phyloP scores from a whole-genome alignment of 768 basidiomycete genomes.

The Leccinum variicolor region DNA sequence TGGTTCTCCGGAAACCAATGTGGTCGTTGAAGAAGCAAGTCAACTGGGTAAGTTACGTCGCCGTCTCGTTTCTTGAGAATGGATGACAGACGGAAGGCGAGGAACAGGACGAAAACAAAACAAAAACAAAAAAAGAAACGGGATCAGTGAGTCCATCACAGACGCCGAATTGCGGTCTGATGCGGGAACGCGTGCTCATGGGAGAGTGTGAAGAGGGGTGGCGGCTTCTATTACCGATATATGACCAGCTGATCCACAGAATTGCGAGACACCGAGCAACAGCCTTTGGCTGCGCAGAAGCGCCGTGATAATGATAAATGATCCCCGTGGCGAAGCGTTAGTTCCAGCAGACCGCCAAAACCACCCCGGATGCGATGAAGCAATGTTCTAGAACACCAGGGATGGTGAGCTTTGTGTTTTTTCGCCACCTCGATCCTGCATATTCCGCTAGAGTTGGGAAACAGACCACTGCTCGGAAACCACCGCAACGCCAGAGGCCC shows the following conservation, averaged over 20 bases:
- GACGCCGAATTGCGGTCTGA: neutral
- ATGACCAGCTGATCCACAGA: conserved; percentile 8
- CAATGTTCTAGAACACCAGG: conserved; percentile 45
- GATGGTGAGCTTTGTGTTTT: conserved; percentile 25
- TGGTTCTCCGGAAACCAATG: conserved; percentile 8
- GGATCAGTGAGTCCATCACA: neutral
- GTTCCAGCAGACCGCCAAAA: conserved; percentile 33
- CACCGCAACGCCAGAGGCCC: conserved; percentile 32
- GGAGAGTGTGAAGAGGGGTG: conserved; percentile 38
- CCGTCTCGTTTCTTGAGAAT: conserved; percentile 9
- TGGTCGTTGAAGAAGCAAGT: conserved; percentile 17
- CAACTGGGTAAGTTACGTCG: conserved; percentile 13
- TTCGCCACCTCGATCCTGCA: conserved; percentile 40
- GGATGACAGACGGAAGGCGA: conserved; percentile 11
- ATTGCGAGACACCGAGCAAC: conserved; percentile 2
- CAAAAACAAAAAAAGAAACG: conserved; percentile 6
- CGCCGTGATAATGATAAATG: conserved; percentile 11
- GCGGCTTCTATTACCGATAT: conserved; percentile 20
- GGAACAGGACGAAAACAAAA: neutral
- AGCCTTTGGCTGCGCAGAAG: conserved; percentile 8
- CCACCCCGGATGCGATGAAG: conserved; percentile 31
- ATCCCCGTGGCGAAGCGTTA: conserved; percentile 25
- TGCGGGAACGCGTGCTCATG: conserved; percentile 35
- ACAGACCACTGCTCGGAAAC: conserved; percentile 29
- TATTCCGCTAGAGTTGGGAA: conserved; percentile 30